Evolutionary conservation across 768 basidiomycete species (phyloP).

Genomic region (Serendipita sp.): DNA sequence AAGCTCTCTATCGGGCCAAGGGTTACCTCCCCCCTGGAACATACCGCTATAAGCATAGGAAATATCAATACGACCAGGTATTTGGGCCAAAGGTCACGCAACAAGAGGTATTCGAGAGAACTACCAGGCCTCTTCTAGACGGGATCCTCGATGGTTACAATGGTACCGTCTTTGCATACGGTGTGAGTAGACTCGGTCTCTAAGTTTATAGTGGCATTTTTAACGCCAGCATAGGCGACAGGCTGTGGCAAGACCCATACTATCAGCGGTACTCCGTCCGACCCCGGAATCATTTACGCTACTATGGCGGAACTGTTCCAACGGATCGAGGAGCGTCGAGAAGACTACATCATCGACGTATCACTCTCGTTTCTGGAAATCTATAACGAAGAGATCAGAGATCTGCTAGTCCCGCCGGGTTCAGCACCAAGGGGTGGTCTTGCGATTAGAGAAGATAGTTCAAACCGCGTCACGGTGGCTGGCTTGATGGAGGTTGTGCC

Average conservation of each 20-base stretch:
- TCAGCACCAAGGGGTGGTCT: constrained; percentile 64
- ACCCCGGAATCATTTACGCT: constrained; percentile 89
- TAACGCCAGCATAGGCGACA: constrained; percentile 45
- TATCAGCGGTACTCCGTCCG: constrained; percentile 76
- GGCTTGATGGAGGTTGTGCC: constrained; percentile 74
- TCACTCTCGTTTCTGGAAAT: constrained; percentile 95
- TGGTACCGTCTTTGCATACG: constrained; percentile 96
- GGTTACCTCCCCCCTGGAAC: constrained; percentile 76
- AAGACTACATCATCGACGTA: constrained; percentile 75
- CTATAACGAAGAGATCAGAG: constrained; percentile 97
- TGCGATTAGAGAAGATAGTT: constrained; percentile 86
- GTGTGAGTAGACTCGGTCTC: constrained; percentile 38
- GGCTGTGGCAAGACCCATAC: constrained; percentile 99
- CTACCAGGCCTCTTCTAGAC: constrained; percentile 68
- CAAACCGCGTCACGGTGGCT: constrained; percentile 60
- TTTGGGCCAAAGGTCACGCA: constrained; percentile 71
- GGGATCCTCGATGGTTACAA: constrained; percentile 89
- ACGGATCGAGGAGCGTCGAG: constrained; percentile 72
- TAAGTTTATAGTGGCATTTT: constrained; percentile 5
- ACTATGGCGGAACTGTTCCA: constrained; percentile 96
- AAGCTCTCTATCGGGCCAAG: constrained; percentile 64
- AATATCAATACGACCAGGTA: constrained; percentile 94
- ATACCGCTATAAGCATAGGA: constrained; percentile 88
- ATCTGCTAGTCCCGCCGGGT: constrained; percentile 72
- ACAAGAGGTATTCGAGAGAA: constrained; percentile 73